Evolutionary conservation across 441 rosid species (phyloP).

Genomic region (Gossypium aridum): DNA sequence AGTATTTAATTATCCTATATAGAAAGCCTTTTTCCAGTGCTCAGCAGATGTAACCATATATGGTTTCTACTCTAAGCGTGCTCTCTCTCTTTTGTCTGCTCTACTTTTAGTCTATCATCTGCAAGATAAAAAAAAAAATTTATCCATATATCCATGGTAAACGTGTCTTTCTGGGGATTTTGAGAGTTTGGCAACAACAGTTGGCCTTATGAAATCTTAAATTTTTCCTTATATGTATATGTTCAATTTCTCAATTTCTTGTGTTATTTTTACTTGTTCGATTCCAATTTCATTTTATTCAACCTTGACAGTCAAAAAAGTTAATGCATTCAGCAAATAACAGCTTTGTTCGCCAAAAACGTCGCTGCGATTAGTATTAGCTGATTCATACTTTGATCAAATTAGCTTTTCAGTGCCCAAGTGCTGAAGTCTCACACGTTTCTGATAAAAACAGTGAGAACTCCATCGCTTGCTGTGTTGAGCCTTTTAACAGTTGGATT

Average conservation of each 20-base stretch:
- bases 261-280: too few relatives aligned
- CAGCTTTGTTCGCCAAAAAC: neutral
- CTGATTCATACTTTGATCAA: neutral
- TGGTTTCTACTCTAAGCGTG: neutral
- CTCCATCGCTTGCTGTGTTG: neutral
- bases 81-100: neutral
- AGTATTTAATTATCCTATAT: neutral
- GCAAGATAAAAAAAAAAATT: neutral
- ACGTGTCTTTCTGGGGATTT: too few relatives aligned
- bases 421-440: neutral
- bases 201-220: neutral
- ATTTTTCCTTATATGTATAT: neutral
- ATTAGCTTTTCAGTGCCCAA: neutral
- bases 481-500: neutral
- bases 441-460: neutral
- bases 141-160: too few relatives aligned
- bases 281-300: neutral
- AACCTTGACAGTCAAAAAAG: neutral
- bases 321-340: neutral
- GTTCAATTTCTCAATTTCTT: neutral
- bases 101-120: neutral
- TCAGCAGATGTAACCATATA: too few relatives aligned
- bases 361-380: neutral
- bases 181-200: neutral
- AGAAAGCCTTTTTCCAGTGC: neutral